Percentiles rank a stretch among this genome's conserved stretches.
Conservation (phyloP, 2,329 filamentous ascomycete species). For the Cyclaneusma minus region DNA sequence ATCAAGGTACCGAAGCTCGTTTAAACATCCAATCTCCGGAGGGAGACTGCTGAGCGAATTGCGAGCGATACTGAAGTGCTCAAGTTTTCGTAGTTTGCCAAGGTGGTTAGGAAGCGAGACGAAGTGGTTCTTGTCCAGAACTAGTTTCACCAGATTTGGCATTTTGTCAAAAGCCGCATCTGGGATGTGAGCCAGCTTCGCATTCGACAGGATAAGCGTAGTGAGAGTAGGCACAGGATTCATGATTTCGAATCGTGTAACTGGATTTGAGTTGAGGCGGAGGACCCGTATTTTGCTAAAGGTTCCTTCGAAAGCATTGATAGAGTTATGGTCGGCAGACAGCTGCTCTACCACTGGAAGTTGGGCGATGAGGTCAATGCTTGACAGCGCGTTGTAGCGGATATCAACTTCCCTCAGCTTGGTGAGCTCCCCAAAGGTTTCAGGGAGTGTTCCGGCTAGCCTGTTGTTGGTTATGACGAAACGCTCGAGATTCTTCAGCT, state of each 20-base stretch:
- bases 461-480: conserved; percentile 95
- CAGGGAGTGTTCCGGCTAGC: conserved; percentile 58
- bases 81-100: conserved; percentile 65
- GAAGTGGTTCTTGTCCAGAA: conserved; percentile 91
- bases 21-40: conserved; percentile 72
- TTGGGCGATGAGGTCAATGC: conserved; percentile 73
- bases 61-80: conserved; percentile 86
- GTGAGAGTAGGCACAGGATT: conserved; percentile 67
- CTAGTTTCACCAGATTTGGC: conserved; percentile 71
- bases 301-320: conserved; percentile 79
- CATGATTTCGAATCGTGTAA: conserved; percentile 82
- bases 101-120: conserved; percentile 77
- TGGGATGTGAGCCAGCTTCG: conserved; percentile 74
- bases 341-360: conserved; percentile 79
- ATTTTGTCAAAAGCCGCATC: conserved; percentile 82
- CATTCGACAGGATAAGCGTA: conserved; percentile 76
- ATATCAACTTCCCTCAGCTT: conserved; percentile 85
- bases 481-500: conserved; percentile 65
- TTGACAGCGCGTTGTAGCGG: conserved; percentile 80
- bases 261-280: conserved; percentile 84
- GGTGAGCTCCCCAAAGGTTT: conserved; percentile 54
- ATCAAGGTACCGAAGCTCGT: conserved; percentile 73
- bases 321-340: conserved; percentile 80
- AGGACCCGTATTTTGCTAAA: conserved; percentile 74
- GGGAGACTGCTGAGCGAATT: conserved; percentile 79